Base-by-base conservation (phyloP, 2,329 filamentous ascomycete species). In the Phaeosphaeria sp. region DNA sequence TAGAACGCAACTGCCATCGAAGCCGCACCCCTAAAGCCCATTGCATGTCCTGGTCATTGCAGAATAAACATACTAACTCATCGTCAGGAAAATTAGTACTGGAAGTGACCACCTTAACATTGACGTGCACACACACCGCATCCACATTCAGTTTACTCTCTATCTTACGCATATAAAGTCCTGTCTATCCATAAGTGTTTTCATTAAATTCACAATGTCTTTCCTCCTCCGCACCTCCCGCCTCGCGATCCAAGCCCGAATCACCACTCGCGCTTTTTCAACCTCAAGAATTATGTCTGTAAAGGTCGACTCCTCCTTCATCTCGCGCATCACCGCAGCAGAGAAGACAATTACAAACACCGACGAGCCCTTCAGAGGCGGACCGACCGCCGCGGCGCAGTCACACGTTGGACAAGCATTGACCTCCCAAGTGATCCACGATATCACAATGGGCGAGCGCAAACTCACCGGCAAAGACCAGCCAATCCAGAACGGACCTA, bases 361-460 rank as follows among this genome's bases (percentile, higher is more conserved):
- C 55, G 66, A 71, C 4, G 53, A 67, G 7, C 78, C 79, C 7
- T 68, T 74, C 1, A 66, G 69, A 51, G 73, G 72, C 6, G 79
- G 79, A 0, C 79, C 79, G 0, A 81, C 78, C 0, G 78, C 79
- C 3, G 70, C 73, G 47, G 79, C 79, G 0, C 79, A 81, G 63
- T 72, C 72, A 42, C 78, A 81, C 54, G 65, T 54, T 20, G 67
- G 67, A 46, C 58, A 69, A 30, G 52, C 61, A 36, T 73, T 81
- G 47, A 77, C 69, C 17, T 53, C 68, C 2, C 52, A 76, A 55
- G 71, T 72, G 46, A 63, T 81, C 1, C 74, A 76, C 56, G 77
- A 79, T 56, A 80, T 81, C 59, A 79, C 76, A 9, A 70, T 73
- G 43, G 79, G 76, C 11, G 78, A 81, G 69, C 77, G 77, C 55